These are phyloP conservation scores for Trichoderma pleuroti DNA, from an alignment of 2,329 filamentous ascomycete species.

Conservation along the genomic window DNA sequence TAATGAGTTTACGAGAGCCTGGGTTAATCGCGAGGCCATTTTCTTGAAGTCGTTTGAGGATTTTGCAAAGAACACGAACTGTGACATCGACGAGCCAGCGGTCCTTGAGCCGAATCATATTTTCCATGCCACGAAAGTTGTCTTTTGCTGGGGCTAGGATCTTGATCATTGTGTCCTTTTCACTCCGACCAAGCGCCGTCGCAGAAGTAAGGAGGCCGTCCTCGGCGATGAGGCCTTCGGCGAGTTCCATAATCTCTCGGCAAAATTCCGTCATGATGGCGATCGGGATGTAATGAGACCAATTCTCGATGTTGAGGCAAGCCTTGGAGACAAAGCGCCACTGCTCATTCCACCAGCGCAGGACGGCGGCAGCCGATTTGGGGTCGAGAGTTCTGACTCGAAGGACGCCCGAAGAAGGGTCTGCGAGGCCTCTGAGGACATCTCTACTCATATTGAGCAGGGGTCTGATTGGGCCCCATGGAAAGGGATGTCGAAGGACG, in stretches of 20 bases:
- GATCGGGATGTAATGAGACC: conserved; percentile 76
- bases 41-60: conserved; percentile 76
- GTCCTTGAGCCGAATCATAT: conserved; percentile 88
- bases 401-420: conserved; percentile 53
- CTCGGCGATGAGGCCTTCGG: conserved; percentile 78
- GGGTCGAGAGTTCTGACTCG: conserved; percentile 53
- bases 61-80: conserved; percentile 77
- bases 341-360: conserved; percentile 77
- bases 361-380: conserved; percentile 62
- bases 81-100: conserved; percentile 78
- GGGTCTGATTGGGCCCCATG: conserved; percentile 57
- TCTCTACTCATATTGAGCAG: conserved; percentile 56
- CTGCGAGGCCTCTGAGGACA: conserved; percentile 54
- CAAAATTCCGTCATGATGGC: conserved; percentile 85
- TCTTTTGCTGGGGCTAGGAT: conserved; percentile 41
- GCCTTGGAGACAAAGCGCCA: conserved; percentile 80
- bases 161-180: conserved; percentile 39
- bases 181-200: conserved; percentile 33
- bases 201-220: conserved; percentile 79
- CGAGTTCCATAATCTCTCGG: conserved; percentile 91
- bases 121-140: conserved; percentile 66
- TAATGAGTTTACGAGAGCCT: conserved; percentile 57
- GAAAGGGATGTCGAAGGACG: conserved; percentile 35
- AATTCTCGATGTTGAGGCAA: conserved; percentile 77
- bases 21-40: conserved; percentile 68